Evolutionary conservation across 2,329 filamentous ascomycete species (phyloP).

Genomic region (Rutstroemia sydowiana): DNA sequence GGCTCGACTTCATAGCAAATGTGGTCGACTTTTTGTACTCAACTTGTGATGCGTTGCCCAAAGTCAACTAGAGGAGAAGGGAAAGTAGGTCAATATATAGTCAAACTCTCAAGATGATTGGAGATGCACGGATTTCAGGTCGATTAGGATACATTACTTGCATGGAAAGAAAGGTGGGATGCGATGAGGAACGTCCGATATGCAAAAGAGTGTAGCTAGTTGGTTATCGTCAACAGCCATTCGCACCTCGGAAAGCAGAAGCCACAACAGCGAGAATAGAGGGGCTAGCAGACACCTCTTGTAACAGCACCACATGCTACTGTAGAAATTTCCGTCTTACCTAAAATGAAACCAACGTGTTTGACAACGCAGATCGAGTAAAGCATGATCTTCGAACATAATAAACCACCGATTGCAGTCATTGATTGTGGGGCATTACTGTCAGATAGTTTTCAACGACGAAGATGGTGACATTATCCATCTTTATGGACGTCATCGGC

Average conservation of each 20-base stretch:
- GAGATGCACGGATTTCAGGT: neutral
- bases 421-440: neutral
- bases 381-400: neutral
- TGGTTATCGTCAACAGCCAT: neutral
- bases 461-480: neutral
- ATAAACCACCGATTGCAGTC: neutral
- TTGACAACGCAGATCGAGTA: neutral
- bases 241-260: neutral
- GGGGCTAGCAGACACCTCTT: neutral
- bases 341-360: neutral
- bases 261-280: neutral
- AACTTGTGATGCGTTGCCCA: too few species aligned
- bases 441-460: neutral
- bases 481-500: neutral
- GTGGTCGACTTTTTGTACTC: neutral
- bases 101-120: neutral
- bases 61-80: too few species aligned
- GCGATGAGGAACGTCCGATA: neutral
- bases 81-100: too few species aligned
- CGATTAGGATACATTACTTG: slow-evolving; percentile 2
- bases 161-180: slow-evolving; percentile 4
- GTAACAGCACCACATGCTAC: neutral
- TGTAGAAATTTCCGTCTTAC: neutral
- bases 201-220: neutral
- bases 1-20: neutral